Evolutionary conservation across 805 yeast genomes (phyloP), one percentile per base, ranked within the genome.

Genomic region (Candida michaelii): DNA sequence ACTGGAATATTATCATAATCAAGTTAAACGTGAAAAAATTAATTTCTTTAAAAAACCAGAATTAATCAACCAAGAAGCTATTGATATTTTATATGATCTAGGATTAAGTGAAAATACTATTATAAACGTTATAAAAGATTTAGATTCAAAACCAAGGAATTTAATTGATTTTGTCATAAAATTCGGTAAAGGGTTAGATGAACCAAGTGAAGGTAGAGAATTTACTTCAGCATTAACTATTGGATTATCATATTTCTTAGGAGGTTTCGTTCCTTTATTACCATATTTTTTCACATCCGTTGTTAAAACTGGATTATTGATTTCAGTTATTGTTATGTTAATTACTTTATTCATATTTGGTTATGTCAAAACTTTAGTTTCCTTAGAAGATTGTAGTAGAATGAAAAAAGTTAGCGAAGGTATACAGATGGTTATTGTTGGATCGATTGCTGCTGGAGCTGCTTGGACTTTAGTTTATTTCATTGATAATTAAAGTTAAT

Each of bases 361-460:
- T 17, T 87, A 77, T 59, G 65, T 82, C 41, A 91, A 91, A 71
- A 89, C 97, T 12, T 66, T 84, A 32, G 79, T 89, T 39, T 85
- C 97, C 3, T 80, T 90, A 70, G 80, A 79, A 17, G 89, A 82
- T 47, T 79, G 86, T 53, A 75, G 87, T n/a, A 55, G 60, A 1
- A 54, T 59, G 48, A 79, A 77, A 49, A 84, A 83, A 56, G 66
- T 84, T 3, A 66, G 72, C 39, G 97, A 90, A 63, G 98, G 97
- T 33, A 44, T 84, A 14, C 95, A 89, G 66, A 91, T 93, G 98
- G 82, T 89, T 41, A 65, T 84, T n/a, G 90, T 88, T 39, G 99
- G 99, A 30, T 95, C 97, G n/a, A 69, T 85, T 24, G 98, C 99
- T 16, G 98, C 99, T 4, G 95, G 96, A 4, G 86, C 95, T 17